A percentile compares a stretch with the other conserved stretches of the same genome.
Evolutionary conservation across 306 rosid species (phyloP).

Genomic region (Betula pendula): DNA sequence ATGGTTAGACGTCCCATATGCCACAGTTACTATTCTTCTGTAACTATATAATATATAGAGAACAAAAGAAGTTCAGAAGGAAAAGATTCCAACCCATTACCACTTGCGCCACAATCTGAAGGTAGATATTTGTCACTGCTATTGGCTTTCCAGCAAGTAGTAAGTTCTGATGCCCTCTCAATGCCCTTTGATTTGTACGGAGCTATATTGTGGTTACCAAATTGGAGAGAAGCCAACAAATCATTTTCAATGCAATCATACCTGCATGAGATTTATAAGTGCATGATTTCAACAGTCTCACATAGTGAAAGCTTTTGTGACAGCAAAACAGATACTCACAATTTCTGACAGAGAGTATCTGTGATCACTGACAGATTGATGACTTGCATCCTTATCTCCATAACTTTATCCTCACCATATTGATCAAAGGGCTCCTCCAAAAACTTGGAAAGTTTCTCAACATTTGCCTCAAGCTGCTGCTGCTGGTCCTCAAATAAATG

Average conservation of each 20-base stretch:
- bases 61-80: not conserved
- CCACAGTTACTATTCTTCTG: not conserved
- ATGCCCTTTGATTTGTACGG: slow-evolving; percentile 92
- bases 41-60: not conserved
- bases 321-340: slow-evolving; percentile 49
- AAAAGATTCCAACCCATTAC: slow-evolving; percentile 28
- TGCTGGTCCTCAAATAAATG: slow-evolving; percentile 98
- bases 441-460: slow-evolving; percentile 81
- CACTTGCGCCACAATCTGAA: slow-evolving; percentile 45
- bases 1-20: not conserved
- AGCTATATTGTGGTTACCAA: slow-evolving; percentile 76
- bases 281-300: slow-evolving; percentile 19
- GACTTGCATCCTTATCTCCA: slow-evolving; percentile 74
- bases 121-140: slow-evolving; percentile 44
- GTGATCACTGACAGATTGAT: slow-evolving; percentile 60
- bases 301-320: slow-evolving; percentile 8
- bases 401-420: slow-evolving; percentile 56
- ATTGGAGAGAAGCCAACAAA: slow-evolving; percentile 66
- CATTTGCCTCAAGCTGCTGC: slow-evolving; percentile 92
- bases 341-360: slow-evolving; percentile 70
- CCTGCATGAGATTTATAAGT: slow-evolving; percentile 53
- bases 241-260: slow-evolving; percentile 92
- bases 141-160: slow-evolving; percentile 53
- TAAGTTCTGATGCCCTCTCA: slow-evolving; percentile 84
- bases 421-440: slow-evolving; percentile 78